Evolutionary conservation across 2,329 filamentous ascomycete species (phyloP), one percentile per base, ranked within the genome.

Genomic region (Colletotrichum theobromicola): DNA sequence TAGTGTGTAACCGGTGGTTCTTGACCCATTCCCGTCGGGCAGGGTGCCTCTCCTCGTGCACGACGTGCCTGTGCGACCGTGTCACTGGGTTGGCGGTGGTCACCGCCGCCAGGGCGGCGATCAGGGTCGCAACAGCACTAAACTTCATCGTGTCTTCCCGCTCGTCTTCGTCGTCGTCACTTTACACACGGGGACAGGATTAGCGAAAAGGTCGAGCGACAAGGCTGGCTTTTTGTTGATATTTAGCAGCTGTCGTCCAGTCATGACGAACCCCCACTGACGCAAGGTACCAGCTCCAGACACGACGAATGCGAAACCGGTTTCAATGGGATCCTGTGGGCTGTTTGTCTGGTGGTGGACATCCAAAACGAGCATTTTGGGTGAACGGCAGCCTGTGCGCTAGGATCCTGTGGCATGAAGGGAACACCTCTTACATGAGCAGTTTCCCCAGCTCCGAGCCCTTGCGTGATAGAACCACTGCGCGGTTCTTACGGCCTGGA

Each of bases 1-100:
- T 72, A 8, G 67, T 32, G 65, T 67, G 68, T 30, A 76, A 69
- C 8, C 74, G 67, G 28, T 60, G 58, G 21, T 70, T 57, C 61
- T 77, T 77, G 60, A 64, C 65, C 76, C 76, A 77, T 72, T 76
- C 76, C 28, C 67, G 46, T 53, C 75, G 68, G 5, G 67, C 66
- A 35, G 73, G 70, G n/a, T 77, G 67, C 46, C 76, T 53, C 67
- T 70, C 72, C 50, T 77, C 76, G 66, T 77, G 76, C 28, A 77
- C 70, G 18, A 76, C 70, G 24, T 73, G 70, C 58, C 65, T 73
- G 67, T 74, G 68, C 72, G 72, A 74, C 72, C 72, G 67, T 57
- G 72, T 57, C 62, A 67, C 34, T 16, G 72, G 72, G 68, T 67
- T 74, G 42, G 72, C 72, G 26, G 62, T 35, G 42, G 62, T 42